These are phyloP conservation scores for Quercus robur DNA, from an alignment of 306 rosid species.

Conservation along the genomic window DNA sequence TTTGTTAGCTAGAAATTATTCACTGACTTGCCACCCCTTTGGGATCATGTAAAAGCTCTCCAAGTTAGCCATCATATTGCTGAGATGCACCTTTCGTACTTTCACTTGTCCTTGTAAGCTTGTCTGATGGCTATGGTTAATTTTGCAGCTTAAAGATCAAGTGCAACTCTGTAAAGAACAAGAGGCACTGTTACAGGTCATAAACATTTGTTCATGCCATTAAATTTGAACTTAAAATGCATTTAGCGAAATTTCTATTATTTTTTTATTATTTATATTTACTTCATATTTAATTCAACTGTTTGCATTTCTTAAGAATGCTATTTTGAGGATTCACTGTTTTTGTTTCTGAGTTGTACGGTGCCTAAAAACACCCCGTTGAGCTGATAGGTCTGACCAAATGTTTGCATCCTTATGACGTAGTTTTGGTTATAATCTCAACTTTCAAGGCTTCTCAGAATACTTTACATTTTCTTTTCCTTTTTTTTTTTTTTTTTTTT, in stretches of 20 bases:
- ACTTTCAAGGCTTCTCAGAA: neutral
- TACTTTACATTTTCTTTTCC: neutral
- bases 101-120: constrained; percentile 16
- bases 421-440: neutral
- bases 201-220: no score
- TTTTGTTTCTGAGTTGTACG: neutral
- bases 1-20: constrained; percentile 52
- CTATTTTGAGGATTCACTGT: neutral
- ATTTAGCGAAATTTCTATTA: no score
- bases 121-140: neutral
- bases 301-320: no score
- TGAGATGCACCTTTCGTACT: neutral
- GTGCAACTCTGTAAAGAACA: no score
- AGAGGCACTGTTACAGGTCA: no score
- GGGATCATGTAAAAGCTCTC: constrained; percentile 93
- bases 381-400: neutral
- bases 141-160: no score
- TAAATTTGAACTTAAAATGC: no score
- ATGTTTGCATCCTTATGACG: neutral
- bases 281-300: no score
- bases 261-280: no score
- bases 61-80: constrained; percentile 48
- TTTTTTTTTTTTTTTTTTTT: neutral
- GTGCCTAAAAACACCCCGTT: neutral
- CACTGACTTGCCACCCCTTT: constrained; percentile 85